phyloP scores from a whole-genome alignment of 129 eudicot species.

The Flaveria linearis region DNA sequence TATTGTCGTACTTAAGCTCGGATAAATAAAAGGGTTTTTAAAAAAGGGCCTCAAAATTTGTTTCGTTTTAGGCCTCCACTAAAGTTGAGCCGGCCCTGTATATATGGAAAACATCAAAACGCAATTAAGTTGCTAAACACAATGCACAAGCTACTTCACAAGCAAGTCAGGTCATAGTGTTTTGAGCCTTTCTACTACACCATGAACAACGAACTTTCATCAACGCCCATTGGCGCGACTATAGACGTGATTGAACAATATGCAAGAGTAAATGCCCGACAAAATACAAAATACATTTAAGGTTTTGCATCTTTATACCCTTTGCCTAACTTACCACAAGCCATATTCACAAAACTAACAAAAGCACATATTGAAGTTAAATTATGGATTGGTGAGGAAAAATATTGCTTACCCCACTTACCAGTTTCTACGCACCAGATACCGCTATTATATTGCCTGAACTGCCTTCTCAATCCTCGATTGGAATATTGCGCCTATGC shows the following conservation, averaged over 20 bases:
- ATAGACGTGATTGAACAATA: slow-evolving; percentile 1
- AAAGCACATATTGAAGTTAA: background rate
- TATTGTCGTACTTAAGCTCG: too few relatives aligned
- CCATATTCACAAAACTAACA: slow-evolving; percentile 40
- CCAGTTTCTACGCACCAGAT: background rate
- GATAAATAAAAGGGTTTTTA: too few relatives aligned
- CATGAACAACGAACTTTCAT: background rate
- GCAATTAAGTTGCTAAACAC: background rate
- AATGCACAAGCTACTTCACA: slow-evolving; percentile 10
- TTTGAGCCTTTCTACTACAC: background rate
- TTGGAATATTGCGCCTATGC: slow-evolving; percentile 47
- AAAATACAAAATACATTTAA: slow-evolving; percentile 16
- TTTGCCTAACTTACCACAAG: slow-evolving; percentile 28
- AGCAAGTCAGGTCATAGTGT: background rate
- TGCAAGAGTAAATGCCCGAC: slow-evolving; percentile 14
- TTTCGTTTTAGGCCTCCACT: too few relatives aligned
- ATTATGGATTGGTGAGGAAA: slow-evolving; percentile 13
- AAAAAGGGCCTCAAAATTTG: too few relatives aligned
- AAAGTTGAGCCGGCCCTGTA: too few relatives aligned
- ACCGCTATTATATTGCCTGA: too few relatives aligned
- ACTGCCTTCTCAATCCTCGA: slow-evolving; percentile 37
- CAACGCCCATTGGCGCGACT: background rate
- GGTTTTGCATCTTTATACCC: slow-evolving; percentile 27
- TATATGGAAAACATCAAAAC: background rate
- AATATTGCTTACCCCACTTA: background rate